Conservation (phyloP, 208 protist species). For the Leishmania lainsoni region DNA sequence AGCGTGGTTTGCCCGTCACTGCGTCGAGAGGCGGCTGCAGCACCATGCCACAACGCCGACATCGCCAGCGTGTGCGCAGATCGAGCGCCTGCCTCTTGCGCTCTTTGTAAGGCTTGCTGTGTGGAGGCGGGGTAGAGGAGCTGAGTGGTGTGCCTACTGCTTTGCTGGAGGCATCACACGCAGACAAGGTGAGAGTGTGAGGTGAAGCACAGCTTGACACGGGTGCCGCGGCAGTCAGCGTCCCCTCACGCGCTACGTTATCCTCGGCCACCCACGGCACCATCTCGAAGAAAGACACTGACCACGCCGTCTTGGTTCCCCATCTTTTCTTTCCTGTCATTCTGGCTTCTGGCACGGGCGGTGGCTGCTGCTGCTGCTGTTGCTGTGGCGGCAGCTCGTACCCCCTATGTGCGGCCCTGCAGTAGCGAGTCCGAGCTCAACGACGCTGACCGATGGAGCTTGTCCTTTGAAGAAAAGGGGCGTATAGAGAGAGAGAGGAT, state of each 20-base stretch:
- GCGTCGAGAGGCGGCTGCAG: slow-evolving; percentile 40
- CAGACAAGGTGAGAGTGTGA: not conserved
- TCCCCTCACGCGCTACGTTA: too few relatives aligned
- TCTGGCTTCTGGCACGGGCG: not conserved
- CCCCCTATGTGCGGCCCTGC: not conserved
- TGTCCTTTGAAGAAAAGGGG: not conserved
- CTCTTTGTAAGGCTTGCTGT: slow-evolving; percentile 19
- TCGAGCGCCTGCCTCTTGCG: slow-evolving; percentile 25
- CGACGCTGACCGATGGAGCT: not conserved
- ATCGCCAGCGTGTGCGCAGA: slow-evolving; percentile 41
- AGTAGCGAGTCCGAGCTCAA: not conserved
- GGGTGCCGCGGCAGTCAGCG: not conserved
- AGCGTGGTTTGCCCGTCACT: slow-evolving; percentile 38
- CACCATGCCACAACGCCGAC: slow-evolving; percentile 35
- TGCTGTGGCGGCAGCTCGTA: not conserved
- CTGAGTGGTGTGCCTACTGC: not conserved
- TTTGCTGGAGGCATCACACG: not conserved
- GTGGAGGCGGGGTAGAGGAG: not conserved
- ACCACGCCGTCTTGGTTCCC: slow-evolving; percentile 58
- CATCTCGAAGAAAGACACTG: slow-evolving; percentile 53
- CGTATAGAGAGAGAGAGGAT: not conserved
- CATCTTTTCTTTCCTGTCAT: slow-evolving; percentile 20
- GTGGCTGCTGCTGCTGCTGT: not conserved
- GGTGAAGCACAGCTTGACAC: not conserved
- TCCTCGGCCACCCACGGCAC: slow-evolving; percentile 4